Percentiles rank a stretch among this genome's conserved stretches.
Conservation (phyloP, 2,329 filamentous ascomycete genomes). For the Cladorrhinum sp. region DNA sequence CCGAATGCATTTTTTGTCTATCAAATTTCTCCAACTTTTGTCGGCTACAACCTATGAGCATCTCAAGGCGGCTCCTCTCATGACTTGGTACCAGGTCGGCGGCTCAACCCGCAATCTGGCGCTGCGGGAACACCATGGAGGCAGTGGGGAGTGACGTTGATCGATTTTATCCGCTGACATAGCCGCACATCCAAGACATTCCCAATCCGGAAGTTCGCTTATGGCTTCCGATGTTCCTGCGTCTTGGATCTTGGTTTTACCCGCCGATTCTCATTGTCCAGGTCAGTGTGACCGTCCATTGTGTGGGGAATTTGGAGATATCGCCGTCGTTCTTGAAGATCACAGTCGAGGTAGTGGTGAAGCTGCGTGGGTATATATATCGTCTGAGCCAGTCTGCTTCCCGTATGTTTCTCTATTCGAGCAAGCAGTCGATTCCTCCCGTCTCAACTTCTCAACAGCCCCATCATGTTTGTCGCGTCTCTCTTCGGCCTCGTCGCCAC, state of each 20-base stretch:
- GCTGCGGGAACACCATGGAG: not conserved
- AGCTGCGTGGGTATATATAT: constrained; percentile 1
- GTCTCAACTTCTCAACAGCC: not conserved
- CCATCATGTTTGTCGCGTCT: constrained; percentile 18
- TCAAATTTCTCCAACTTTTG: not conserved
- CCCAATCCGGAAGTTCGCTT: not conserved
- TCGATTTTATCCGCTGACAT: not conserved
- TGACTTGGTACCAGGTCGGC: not conserved
- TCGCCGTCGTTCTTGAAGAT: not conserved
- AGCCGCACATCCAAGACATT: not conserved
- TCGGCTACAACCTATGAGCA: not conserved
- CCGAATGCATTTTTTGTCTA: not conserved
- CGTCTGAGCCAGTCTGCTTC: not conserved
- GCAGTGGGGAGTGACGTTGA: not conserved
- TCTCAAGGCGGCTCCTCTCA: not conserved
- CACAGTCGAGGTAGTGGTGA: not conserved
- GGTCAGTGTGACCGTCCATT: constrained; percentile 2
- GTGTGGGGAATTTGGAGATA: not conserved
- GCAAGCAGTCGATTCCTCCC: not conserved
- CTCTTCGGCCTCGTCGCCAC: constrained; percentile 19
- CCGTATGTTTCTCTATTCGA: not conserved
- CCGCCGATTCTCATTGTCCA: constrained; percentile 6
- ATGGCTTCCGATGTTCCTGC: not conserved
- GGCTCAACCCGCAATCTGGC: not conserved
- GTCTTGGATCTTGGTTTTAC: constrained; percentile 2